Evolutionary conservation across 257 asterid species (phyloP).

Genomic region (Solanum tarijense): DNA sequence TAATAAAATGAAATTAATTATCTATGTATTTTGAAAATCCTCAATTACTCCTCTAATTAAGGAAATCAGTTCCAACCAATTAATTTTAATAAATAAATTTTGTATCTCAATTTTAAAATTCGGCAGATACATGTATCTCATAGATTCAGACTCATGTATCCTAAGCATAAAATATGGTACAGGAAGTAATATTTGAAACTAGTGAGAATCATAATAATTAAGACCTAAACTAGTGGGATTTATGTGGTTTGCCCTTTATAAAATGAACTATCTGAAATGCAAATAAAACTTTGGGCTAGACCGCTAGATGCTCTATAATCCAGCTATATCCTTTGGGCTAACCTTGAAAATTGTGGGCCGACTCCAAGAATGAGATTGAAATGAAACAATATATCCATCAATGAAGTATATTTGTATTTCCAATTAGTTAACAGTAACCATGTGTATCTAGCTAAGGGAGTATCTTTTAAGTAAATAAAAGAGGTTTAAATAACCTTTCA

Average conservation of each 20-base stretch:
- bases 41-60: too few relatives aligned
- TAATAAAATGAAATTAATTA: too few relatives aligned
- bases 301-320: not conserved
- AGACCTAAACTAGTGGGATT: too few relatives aligned
- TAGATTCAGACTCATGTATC: too few relatives aligned
- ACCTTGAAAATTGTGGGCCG: not conserved
- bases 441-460: not conserved
- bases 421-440: not conserved
- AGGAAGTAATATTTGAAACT: too few relatives aligned
- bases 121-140: too few relatives aligned
- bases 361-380: not conserved
- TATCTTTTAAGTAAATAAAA: not conserved
- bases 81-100: too few relatives aligned
- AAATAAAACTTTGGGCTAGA: not conserved
- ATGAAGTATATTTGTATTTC: not conserved
- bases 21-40: too few relatives aligned
- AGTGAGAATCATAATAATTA: too few relatives aligned
- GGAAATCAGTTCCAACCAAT: too few relatives aligned
- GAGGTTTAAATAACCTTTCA: not conserved
- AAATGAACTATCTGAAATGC: not conserved
- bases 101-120: too few relatives aligned
- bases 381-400: not conserved
- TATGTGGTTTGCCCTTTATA: not conserved
- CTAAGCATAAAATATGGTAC: too few relatives aligned
- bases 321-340: not conserved